Base-by-base conservation (phyloP, 768 basidiomycete species). In the Boletus patriciae region DNA sequence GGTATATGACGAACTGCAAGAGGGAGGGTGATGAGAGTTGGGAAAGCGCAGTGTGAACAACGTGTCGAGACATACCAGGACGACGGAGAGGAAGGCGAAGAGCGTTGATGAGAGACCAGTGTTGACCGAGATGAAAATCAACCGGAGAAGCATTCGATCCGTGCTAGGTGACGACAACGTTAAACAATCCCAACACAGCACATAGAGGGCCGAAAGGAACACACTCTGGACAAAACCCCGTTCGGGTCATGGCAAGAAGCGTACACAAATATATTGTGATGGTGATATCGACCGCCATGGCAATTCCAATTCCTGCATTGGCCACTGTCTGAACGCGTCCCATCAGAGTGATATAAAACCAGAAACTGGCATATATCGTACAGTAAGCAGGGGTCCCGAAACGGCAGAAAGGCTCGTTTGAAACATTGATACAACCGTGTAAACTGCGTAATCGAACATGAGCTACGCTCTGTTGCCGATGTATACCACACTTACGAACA, bases 121-220 rank as follows among this genome's bases (percentile, higher is more conserved):
- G 44, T 68, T 66, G 46, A 62, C 60, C 36, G 63, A 66, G 47
- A 63, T 63, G 50, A 70, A 57, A 42, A 69, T 66, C 54, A 70
- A 5, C 16, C 68, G 60, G 27, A 54, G 52, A 59, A 69, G 55
- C 57, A 64, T 66, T 18, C 37, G 63, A 48, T 68, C 68, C 27
- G 66, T 70, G 45, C 66, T 69, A 34, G 36, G 44, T 31, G 49
- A 50, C 6, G 9, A 10, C 9, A 57, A 41, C 49, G 55, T 53
- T 51, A 48, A 47, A 41, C 36, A 12, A 37, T 16, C 41, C 12
- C 46, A 41, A 41, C 19, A 36, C 37, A 15, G 5, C 33, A 21
- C 13, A 27, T 19, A 18, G 6, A 21, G 34, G 46, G 9, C 4
- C 13, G 23, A 29, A 33, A 54, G 29, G 9, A 10, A 31, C 29